phyloP scores from a whole-genome alignment of 257 asterid species.

The Solanum sitiens region DNA sequence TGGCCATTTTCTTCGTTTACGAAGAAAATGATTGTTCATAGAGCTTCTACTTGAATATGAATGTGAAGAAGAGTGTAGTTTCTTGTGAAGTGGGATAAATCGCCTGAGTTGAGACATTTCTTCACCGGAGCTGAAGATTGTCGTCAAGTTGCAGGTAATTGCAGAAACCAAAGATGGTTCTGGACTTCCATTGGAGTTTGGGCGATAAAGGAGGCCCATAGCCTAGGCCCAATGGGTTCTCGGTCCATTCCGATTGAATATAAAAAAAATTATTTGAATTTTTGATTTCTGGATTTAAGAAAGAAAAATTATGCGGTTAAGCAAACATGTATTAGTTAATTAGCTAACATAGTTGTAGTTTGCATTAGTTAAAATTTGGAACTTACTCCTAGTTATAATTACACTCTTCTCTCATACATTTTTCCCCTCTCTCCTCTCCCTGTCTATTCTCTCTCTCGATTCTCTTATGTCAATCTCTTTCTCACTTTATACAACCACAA shows the following conservation, averaged over 20 bases:
- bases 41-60: conserved; percentile 25
- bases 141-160: background rate
- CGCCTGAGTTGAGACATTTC: background rate
- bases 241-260: background rate
- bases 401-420: too few relatives aligned
- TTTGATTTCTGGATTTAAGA: too few relatives aligned
- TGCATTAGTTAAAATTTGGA: too few relatives aligned
- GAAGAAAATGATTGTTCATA: conserved; percentile 27
- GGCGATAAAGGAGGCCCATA: background rate
- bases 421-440: too few relatives aligned
- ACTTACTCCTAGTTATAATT: too few relatives aligned
- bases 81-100: background rate
- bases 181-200: background rate
- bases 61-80: background rate
- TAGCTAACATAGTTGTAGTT: too few relatives aligned
- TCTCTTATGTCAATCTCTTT: too few relatives aligned
- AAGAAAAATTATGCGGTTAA: too few relatives aligned
- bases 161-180: background rate
- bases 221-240: background rate
- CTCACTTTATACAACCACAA: too few relatives aligned
- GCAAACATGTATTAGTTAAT: too few relatives aligned
- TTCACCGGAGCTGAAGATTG: background rate
- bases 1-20: conserved; percentile 75
- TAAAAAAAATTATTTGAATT: too few relatives aligned
- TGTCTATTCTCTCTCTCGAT: too few relatives aligned